Conservation (phyloP, 2,329 filamentous ascomycete genomes). For the Verticillium alfalfae region DNA sequence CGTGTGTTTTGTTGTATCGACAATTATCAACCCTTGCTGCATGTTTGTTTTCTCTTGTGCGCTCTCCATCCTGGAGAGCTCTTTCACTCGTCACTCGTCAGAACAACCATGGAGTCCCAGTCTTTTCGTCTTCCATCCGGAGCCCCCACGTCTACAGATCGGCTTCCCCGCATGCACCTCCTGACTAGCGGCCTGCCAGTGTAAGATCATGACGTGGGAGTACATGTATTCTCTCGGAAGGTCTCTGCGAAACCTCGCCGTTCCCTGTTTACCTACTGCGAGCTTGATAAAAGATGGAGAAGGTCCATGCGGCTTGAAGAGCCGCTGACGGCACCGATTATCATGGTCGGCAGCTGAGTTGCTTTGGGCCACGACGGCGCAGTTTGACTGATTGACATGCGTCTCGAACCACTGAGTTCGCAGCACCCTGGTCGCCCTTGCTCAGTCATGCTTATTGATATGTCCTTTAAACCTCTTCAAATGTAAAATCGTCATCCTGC, state of each 20-base stretch:
- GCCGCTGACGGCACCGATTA: too few species aligned
- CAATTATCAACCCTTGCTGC: background rate
- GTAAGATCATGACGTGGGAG: too few species aligned
- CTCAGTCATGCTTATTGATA: too few species aligned
- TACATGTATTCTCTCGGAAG: background rate
- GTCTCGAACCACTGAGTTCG: background rate
- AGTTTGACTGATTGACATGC: too few species aligned
- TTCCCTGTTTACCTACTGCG: background rate
- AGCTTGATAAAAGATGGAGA: background rate
- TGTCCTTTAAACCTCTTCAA: too few species aligned
- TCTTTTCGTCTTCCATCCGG: background rate
- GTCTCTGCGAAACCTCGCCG: background rate
- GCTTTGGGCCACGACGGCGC: too few species aligned
- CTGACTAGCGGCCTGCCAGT: background rate
- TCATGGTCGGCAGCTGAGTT: too few species aligned
- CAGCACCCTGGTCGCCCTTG: too few species aligned
- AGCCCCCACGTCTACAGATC: background rate
- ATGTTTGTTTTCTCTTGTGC: background rate
- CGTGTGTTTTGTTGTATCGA: background rate
- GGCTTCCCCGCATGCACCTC: background rate
- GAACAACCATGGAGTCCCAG: background rate
- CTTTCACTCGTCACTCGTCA: background rate
- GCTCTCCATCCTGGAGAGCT: too few species aligned
- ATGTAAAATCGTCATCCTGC: background rate
- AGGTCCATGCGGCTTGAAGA: background rate